Percentiles rank a stretch among this genome's conserved stretches.
Conservation (phyloP, 1,139 yeast species). For the Yamadazyma diddensiae region DNA sequence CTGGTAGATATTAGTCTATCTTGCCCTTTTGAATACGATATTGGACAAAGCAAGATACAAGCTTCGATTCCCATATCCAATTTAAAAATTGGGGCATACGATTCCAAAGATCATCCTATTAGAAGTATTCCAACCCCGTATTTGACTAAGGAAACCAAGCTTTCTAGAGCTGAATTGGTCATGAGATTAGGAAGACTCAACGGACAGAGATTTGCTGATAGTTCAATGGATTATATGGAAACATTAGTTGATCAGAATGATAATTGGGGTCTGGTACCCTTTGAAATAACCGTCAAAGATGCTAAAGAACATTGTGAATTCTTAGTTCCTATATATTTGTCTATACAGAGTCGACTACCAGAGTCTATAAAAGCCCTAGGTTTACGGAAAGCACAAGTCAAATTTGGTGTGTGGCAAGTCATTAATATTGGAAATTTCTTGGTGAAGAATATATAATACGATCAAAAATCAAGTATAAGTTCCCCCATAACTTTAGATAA, state of each 20-base stretch:
- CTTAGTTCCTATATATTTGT: conserved; percentile 30
- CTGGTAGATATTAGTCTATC: conserved; percentile 14
- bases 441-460: neutral
- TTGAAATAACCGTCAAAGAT: conserved; percentile 14
- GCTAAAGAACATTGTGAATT: conserved; percentile 7
- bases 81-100: conserved; percentile 16
- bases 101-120: conserved; percentile 12
- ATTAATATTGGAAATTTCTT: conserved; percentile 5
- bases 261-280: conserved; percentile 38
- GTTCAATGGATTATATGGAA: conserved; percentile 18
- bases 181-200: conserved; percentile 23
- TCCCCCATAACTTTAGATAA: conserved; percentile 53
- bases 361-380: conserved; percentile 17
- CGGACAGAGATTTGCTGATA: conserved; percentile 12
- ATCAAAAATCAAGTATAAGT: conserved; percentile 51
- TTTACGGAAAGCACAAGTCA: conserved; percentile 20
- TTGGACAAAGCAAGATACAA: conserved; percentile 8
- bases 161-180: conserved; percentile 31
- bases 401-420: conserved; percentile 35
- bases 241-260: conserved; percentile 22
- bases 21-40: conserved; percentile 9
- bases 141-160: conserved; percentile 26
- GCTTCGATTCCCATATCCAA: conserved; percentile 27
- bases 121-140: conserved; percentile 31
- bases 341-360: conserved; percentile 25